Evolutionary conservation across 2,329 filamentous ascomycete species (phyloP).

Genomic region (Nothophoma quercina): DNA sequence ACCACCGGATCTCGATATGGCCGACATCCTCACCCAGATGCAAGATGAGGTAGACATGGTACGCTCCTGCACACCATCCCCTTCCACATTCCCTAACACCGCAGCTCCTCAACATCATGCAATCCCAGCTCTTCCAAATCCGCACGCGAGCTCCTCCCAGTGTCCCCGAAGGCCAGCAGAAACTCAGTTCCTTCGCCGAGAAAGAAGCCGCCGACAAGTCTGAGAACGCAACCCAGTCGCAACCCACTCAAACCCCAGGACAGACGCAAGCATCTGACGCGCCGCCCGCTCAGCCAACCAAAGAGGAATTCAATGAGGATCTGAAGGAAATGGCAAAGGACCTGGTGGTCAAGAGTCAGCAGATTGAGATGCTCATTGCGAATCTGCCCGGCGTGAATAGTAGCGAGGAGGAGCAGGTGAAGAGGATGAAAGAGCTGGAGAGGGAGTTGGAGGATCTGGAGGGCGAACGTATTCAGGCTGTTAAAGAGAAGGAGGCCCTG

Average conservation of each 20-base stretch:
- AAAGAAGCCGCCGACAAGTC: slow-evolving; percentile 36
- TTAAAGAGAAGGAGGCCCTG: slow-evolving; percentile 53
- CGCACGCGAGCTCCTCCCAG: slow-evolving; percentile 52
- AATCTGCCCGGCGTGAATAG: slow-evolving; percentile 79
- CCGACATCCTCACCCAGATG: slow-evolving; percentile 80
- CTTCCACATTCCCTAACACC: background rate
- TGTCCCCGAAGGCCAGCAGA: slow-evolving; percentile 54
- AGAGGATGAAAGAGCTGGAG: slow-evolving; percentile 59
- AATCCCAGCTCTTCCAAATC: slow-evolving; percentile 55
- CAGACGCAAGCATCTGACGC: slow-evolving; percentile 18
- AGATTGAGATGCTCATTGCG: slow-evolving; percentile 80
- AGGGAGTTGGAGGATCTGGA: slow-evolving; percentile 53
- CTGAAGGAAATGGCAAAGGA: slow-evolving; percentile 78
- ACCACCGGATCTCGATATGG: no score
- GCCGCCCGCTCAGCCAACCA: slow-evolving; percentile 21
- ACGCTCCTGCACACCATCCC: no score
- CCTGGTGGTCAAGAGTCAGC: slow-evolving; percentile 80
- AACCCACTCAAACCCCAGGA: slow-evolving; percentile 24
- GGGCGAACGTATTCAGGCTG: slow-evolving; percentile 50
- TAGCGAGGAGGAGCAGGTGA: slow-evolving; percentile 78
- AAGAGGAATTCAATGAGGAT: slow-evolving; percentile 66
- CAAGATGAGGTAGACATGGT: slow-evolving; percentile 87
- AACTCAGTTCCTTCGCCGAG: slow-evolving; percentile 41
- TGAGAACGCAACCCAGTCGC: slow-evolving; percentile 25
- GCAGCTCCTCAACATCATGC: slow-evolving; percentile 59